Base-by-base conservation (phyloP, 768 basidiomycete species). In the Phanerodontia chrysosporium region DNA sequence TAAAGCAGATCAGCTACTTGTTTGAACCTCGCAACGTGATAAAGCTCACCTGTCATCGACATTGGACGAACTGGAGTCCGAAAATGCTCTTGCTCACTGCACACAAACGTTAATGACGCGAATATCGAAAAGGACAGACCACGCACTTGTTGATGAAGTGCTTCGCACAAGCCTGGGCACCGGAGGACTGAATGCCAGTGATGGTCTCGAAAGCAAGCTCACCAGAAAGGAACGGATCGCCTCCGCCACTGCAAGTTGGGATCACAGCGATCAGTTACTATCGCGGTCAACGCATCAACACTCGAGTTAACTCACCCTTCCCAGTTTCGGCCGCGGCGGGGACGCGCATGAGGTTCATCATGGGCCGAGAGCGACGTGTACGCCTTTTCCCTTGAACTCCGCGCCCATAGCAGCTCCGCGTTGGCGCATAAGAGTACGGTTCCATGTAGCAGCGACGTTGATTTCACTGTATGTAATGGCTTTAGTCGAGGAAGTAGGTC, bases 141-240 rank as follows among this genome's bases (percentile, higher is more conserved):
- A n/a, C n/a, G n/a, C n/a, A 53, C 52, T 53, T 89, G 68, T 84
- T 83, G 61, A 92, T 79, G 52, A 80, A 82, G 71, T 94, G 92
- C 70, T 95, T 94, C 5, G 90, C 90, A 57, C 87, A 90, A 0
- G 92, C 90, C 66, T 92, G 90, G 0, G 92, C 89, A 32, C 94
- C 93, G 8, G 72, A 78, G 21, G 77, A 70, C 67, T 96, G 94
- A 72, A 95, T 74, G 18, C 94, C 94, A 14, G 87, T 73, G 57
- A 95, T 82, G 0, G 92, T 95, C 70, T 92, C 88, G 58, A 82
- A 87, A 0, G 85, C 81, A 5, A 79, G 75, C 66, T 91, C 91
- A 7, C 95, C 92, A 14, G 83, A 69, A 18, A 96, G 75, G 74
- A 84, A 96, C 0, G 95, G 95, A 69, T 97, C 94, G 7, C 82